Conservation (phyloP, 2,329 filamentous ascomycete genomes). For the Penicillium hesseltinei region DNA sequence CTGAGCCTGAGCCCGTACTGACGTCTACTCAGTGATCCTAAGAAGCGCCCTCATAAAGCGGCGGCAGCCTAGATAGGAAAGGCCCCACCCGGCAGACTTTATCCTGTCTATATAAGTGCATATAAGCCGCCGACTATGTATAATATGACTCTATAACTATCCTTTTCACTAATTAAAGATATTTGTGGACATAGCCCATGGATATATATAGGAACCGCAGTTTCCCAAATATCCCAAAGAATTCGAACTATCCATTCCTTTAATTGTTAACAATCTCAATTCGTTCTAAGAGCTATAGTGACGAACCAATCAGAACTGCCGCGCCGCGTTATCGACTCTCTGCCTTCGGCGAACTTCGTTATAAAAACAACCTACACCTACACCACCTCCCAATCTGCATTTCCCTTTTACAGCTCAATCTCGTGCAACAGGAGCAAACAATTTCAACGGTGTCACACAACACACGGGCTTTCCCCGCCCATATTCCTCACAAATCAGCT, state of each 20-base stretch:
- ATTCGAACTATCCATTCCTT: background rate
- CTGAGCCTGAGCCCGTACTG: too few relatives aligned
- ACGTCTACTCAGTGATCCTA: too few relatives aligned
- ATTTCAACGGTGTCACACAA: slow-evolving; percentile 11
- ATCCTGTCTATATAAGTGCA: too few relatives aligned
- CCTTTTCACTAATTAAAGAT: too few relatives aligned
- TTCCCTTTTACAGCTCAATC: background rate
- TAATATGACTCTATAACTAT: too few relatives aligned
- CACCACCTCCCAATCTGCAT: background rate
- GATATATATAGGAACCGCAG: too few relatives aligned
- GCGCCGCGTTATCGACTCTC: slow-evolving; percentile 25
- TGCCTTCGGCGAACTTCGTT: slow-evolving; percentile 15
- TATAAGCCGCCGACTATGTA: too few relatives aligned
- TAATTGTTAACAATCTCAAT: background rate
- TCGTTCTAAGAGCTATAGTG: background rate
- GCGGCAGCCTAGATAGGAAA: too few relatives aligned
- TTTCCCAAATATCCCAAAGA: too few relatives aligned
- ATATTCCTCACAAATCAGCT: slow-evolving; percentile 2
- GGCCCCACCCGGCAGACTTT: too few relatives aligned
- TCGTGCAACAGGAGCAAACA: slow-evolving; percentile 8
- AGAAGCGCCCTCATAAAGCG: too few relatives aligned
- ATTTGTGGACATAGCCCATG: too few relatives aligned
- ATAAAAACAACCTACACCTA: background rate
- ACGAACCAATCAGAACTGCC: slow-evolving; percentile 4
- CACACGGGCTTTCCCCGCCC: slow-evolving; percentile 6